phyloP scores from a whole-genome alignment of 2,329 filamentous ascomycete species.

The Cucurbitaria berberidis region DNA sequence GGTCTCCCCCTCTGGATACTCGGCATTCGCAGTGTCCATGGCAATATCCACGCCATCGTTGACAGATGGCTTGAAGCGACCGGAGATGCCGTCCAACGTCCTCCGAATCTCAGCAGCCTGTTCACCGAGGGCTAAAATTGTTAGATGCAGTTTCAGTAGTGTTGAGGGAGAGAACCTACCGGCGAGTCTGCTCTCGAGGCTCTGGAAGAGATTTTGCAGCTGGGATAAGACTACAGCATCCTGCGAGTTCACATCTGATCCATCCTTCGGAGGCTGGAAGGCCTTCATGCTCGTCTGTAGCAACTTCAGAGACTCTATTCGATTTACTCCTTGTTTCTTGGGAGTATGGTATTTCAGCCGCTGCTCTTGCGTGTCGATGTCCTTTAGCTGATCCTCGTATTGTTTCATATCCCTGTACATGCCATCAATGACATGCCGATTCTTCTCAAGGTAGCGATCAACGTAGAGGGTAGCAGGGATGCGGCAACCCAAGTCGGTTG shows the following conservation, averaged over 20 bases:
- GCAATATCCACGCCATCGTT: slow-evolving; percentile 33
- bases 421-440: slow-evolving; percentile 54
- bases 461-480: slow-evolving; percentile 63
- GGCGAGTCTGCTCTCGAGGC: slow-evolving; percentile 41
- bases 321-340: slow-evolving; percentile 32
- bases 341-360: slow-evolving; percentile 44
- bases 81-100: slow-evolving; percentile 53
- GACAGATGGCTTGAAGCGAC: slow-evolving; percentile 54
- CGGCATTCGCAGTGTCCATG: slow-evolving; percentile 34
- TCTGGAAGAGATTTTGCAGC: slow-evolving; percentile 38
- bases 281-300: slow-evolving; percentile 49
- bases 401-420: slow-evolving; percentile 53
- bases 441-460: slow-evolving; percentile 65
- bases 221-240: slow-evolving; percentile 31
- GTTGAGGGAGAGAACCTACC: slow-evolving; percentile 19
- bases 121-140: slow-evolving; percentile 50
- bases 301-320: slow-evolving; percentile 47
- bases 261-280: slow-evolving; percentile 29
- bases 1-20: slow-evolving; percentile 26
- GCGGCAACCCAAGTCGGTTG: slow-evolving; percentile 52
- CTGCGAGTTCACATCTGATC: slow-evolving; percentile 16
- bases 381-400: slow-evolving; percentile 34
- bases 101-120: slow-evolving; percentile 51
- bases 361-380: slow-evolving; percentile 45
- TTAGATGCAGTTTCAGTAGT: slow-evolving; percentile 10